Conservation (phyloP, 768 basidiomycete genomes). For the Agrocybe chaxingu region DNA sequence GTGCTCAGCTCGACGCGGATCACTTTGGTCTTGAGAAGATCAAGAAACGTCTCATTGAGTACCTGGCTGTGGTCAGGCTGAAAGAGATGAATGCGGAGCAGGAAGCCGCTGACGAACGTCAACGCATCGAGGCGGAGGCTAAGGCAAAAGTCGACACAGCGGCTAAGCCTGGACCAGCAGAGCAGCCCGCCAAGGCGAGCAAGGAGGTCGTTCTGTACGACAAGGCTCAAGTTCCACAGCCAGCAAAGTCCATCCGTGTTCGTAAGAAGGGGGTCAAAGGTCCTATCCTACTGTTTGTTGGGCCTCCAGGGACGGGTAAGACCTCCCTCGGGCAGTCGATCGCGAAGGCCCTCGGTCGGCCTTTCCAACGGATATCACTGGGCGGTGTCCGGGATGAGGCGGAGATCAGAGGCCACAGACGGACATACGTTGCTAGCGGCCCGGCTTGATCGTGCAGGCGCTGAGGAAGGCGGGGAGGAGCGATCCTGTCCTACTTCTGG, state of each 20-base stretch:
- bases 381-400: slow-evolving; percentile 95
- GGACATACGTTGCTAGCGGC: slow-evolving; percentile 91
- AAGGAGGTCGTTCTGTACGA: slow-evolving; percentile 28
- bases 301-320: slow-evolving; percentile 90
- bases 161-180: slow-evolving; percentile 9
- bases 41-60: slow-evolving; percentile 89
- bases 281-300: slow-evolving; percentile 81
- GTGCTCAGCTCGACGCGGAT: slow-evolving; percentile 80
- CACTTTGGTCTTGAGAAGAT: slow-evolving; percentile 93
- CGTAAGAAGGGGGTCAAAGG: slow-evolving; percentile 57
- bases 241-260: slow-evolving; percentile 10
- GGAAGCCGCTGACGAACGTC: slow-evolving; percentile 26
- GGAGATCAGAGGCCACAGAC: slow-evolving; percentile 46
- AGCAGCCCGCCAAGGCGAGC: slow-evolving; percentile 12
- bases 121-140: slow-evolving; percentile 17
- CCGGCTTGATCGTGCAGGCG: slow-evolving; percentile 83
- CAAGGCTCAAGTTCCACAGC: slow-evolving; percentile 18
- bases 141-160: slow-evolving; percentile 15
- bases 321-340: slow-evolving; percentile 89
- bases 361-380: slow-evolving; percentile 89
- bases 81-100: slow-evolving; percentile 44
- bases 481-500: slow-evolving; percentile 82
- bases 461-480: slow-evolving; percentile 77
- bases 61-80: slow-evolving; percentile 79
- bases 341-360: slow-evolving; percentile 76